Conservation (phyloP, 306 rosid genomes). For the Vigna reflexopilosa region DNA sequence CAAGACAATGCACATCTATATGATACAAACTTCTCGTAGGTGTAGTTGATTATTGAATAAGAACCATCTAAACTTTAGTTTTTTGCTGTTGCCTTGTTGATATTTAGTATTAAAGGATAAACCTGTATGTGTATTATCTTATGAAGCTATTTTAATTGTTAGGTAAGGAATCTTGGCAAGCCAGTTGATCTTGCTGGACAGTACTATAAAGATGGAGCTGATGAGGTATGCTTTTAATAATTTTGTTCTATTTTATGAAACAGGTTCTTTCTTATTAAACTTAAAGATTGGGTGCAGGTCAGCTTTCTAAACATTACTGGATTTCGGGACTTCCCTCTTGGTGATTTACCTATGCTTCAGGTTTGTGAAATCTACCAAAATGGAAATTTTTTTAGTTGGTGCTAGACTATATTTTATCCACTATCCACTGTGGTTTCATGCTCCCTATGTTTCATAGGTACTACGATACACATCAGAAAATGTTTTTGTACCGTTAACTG, state of each 20-base stretch:
- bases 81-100: too few species aligned
- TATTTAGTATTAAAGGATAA: constrained; percentile 1
- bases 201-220: constrained; percentile 94
- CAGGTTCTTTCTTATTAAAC: constrained; percentile 35
- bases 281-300: constrained; percentile 60
- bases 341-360: constrained; percentile 98
- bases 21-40: not conserved
- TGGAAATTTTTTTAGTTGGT: not conserved
- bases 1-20: constrained; percentile 12
- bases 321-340: constrained; percentile 96
- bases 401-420: constrained; percentile 2
- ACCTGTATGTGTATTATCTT: constrained; percentile 39
- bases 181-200: constrained; percentile 97
- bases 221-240: constrained; percentile 71
- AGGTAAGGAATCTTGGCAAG: constrained; percentile 97
- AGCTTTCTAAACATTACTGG: constrained; percentile 95
- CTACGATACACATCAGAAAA: constrained; percentile 88
- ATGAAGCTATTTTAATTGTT: constrained; percentile 35
- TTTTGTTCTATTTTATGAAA: constrained; percentile 31
- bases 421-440: not conserved
- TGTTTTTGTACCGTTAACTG: constrained; percentile 96
- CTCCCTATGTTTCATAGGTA: constrained; percentile 61
- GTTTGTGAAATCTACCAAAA: constrained; percentile 51
- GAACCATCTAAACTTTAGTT: not conserved
- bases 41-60: constrained; percentile 1